These are phyloP conservation scores for Russula abietina DNA, from an alignment of 768 basidiomycete species.

Conservation along the genomic window DNA sequence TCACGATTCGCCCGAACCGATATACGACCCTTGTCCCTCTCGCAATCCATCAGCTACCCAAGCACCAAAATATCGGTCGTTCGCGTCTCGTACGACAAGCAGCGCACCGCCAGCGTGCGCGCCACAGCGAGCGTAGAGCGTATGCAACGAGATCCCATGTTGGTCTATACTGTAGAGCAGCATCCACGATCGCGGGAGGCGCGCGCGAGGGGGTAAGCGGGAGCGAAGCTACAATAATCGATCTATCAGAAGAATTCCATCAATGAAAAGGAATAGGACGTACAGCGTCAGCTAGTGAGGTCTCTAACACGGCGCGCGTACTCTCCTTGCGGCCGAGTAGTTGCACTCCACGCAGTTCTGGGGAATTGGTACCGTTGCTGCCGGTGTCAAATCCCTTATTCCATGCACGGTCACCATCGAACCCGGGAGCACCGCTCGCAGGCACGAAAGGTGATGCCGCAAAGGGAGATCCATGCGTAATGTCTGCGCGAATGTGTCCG, in stretches of 20 bases:
- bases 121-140: slow-evolving; percentile 69
- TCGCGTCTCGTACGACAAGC: slow-evolving; percentile 58
- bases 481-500: slow-evolving; percentile 20
- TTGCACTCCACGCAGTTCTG: slow-evolving; percentile 40
- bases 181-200: slow-evolving; percentile 66
- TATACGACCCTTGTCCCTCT: slow-evolving; percentile 56
- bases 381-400: slow-evolving; percentile 51
- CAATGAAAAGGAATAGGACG: slow-evolving; percentile 24
- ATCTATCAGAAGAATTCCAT: not conserved
- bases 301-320: slow-evolving; percentile 48
- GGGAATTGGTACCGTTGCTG: slow-evolving; percentile 30
- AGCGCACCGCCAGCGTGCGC: slow-evolving; percentile 44
- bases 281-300: slow-evolving; percentile 56
- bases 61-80: slow-evolving; percentile 67
- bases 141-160: slow-evolving; percentile 88
- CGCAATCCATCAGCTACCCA: slow-evolving; percentile 74
- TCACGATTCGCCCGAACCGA: slow-evolving; percentile 85
- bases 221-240: slow-evolving; percentile 51
- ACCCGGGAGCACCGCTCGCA: slow-evolving; percentile 71
- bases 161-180: slow-evolving; percentile 90
- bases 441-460: slow-evolving; percentile 39
- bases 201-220: slow-evolving; percentile 65
- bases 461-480: slow-evolving; percentile 49
- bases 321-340: slow-evolving; percentile 50
- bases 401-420: slow-evolving; percentile 59